Percentiles rank a stretch among this genome's conserved stretches.
These are phyloP conservation scores for Podospora fimiseda DNA, from an alignment of 495 filamentous ascomycete species.

Conservation along the genomic window DNA sequence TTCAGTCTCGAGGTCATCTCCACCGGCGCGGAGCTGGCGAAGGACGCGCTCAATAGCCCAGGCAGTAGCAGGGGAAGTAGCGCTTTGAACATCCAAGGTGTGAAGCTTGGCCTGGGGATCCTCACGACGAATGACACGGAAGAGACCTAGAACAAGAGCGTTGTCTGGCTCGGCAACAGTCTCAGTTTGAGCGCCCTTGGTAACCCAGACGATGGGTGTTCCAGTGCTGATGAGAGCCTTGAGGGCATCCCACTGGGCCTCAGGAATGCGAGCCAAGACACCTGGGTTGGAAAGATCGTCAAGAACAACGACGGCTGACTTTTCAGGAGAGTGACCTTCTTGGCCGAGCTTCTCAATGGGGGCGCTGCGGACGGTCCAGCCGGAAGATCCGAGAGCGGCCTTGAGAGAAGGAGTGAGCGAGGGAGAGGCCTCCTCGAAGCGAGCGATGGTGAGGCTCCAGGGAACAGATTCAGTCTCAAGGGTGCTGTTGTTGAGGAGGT, in stretches of 20 bases:
- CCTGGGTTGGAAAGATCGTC: constrained; percentile 17
- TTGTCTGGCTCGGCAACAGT: constrained; percentile 25
- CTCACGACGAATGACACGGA: constrained; percentile 26
- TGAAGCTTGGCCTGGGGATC: constrained; percentile 18
- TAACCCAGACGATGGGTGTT: constrained; percentile 30
- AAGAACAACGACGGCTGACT: constrained; percentile 16
- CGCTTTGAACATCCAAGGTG: constrained; percentile 30
- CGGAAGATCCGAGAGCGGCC: neutral
- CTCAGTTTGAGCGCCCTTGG: constrained; percentile 22
- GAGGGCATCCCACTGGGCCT: constrained; percentile 19
- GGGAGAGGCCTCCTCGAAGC: neutral
- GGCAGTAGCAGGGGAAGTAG: constrained; percentile 6
- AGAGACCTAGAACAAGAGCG: constrained; percentile 25
- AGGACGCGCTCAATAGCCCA: constrained; percentile 14
- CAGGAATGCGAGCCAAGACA: constrained; percentile 9
- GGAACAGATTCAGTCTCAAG: too few relatives aligned
- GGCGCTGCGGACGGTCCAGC: neutral
- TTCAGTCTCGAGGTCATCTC: constrained; percentile 20
- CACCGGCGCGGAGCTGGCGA: constrained; percentile 1
- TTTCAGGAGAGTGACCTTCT: neutral
- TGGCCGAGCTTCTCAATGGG: neutral
- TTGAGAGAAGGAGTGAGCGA: neutral
- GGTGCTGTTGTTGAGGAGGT: neutral
- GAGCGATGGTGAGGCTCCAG: neutral
- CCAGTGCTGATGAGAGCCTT: constrained; percentile 14